These are phyloP conservation scores for Alternaria sp. DNA, from an alignment of 2,329 filamentous ascomycete species.

Conservation along the genomic window DNA sequence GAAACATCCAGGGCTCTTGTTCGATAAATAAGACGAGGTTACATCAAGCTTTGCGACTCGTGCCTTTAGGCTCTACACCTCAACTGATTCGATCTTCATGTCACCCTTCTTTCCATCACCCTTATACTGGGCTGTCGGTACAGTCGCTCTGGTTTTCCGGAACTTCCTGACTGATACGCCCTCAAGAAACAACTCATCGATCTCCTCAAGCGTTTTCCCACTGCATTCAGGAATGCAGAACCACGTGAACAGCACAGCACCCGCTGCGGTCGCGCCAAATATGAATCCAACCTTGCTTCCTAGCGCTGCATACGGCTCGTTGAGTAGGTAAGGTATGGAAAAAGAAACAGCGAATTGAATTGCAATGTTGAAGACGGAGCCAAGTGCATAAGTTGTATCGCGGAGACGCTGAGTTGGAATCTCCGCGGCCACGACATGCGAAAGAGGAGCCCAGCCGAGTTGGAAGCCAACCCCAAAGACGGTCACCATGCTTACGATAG, in stretches of 20 bases:
- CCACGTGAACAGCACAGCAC: background rate
- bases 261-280: background rate
- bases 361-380: background rate
- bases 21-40: too few relatives aligned
- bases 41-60: background rate
- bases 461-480: background rate
- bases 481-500: background rate
- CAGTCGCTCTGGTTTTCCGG: background rate
- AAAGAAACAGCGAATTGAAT: conserved; percentile 4
- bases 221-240: background rate
- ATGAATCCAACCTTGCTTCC: background rate
- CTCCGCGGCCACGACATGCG: background rate
- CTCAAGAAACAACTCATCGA: background rate
- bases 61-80: background rate
- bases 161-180: background rate
- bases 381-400: background rate
- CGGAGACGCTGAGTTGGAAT: background rate
- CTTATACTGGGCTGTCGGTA: background rate
- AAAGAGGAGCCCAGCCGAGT: background rate
- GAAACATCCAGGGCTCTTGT: too few relatives aligned
- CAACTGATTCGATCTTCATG: background rate
- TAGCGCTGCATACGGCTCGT: background rate
- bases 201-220: background rate
- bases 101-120: background rate
- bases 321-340: background rate